Conservation (phyloP, 306 rosid genomes). For the Dicorynia guianensis region DNA sequence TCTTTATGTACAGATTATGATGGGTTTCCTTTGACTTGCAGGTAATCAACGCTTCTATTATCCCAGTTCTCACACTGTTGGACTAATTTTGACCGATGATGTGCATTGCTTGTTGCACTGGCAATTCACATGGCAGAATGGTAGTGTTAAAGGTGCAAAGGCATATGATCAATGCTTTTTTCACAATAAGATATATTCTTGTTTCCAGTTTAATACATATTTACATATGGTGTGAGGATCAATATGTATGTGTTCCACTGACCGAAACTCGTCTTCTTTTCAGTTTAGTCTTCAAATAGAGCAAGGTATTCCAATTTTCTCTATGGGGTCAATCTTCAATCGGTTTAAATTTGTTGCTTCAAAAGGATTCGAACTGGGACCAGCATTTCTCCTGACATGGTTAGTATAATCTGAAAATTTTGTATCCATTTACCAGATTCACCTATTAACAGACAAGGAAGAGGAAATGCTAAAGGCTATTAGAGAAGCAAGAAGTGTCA, state of each 20-base stretch:
- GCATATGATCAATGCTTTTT: constrained; percentile 71
- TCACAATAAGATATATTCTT: constrained; percentile 41
- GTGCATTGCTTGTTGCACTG: constrained; percentile 68
- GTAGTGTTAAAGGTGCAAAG: constrained; percentile 82
- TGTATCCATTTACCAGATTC: constrained; percentile 13
- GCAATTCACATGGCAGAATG: constrained; percentile 74
- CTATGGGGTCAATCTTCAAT: constrained; percentile 89
- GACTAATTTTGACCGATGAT: constrained; percentile 47
- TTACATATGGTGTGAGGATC: constrained; percentile 8
- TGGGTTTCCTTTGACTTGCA: constrained; percentile 89
- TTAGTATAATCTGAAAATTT: constrained; percentile 37
- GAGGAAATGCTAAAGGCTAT: constrained; percentile 16
- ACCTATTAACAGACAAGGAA: constrained; percentile 4
- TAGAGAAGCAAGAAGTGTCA: constrained; percentile 19
- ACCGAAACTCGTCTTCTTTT: constrained; percentile 41
- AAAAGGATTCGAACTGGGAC: constrained; percentile 84
- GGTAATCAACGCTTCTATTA: constrained; percentile 51
- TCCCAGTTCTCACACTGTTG: constrained; percentile 36
- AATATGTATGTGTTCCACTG: constrained; percentile 39
- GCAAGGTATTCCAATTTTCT: constrained; percentile 87
- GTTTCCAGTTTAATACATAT: constrained; percentile 29
- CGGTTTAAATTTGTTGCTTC: constrained; percentile 83
- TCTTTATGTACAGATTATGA: constrained; percentile 73
- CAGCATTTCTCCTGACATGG: constrained; percentile 84
- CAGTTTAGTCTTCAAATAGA: constrained; percentile 92